These are phyloP conservation scores for Aegilops longissima DNA, from an alignment of 176 grass and related monocot genomes.

Conservation along the genomic window DNA sequence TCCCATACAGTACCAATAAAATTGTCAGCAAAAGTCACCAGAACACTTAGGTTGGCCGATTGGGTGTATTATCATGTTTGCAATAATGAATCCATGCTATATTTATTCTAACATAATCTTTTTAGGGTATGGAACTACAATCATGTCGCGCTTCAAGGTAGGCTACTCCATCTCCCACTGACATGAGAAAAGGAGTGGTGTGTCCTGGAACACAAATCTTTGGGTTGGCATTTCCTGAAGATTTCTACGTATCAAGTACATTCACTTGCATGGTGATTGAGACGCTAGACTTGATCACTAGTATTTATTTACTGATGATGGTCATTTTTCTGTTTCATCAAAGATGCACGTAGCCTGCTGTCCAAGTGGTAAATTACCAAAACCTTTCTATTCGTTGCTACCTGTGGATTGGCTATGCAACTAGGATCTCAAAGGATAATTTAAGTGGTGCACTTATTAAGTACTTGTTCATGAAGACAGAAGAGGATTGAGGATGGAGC, in stretches of 20 bases:
- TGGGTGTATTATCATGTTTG: not conserved
- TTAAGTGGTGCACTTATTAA: not conserved
- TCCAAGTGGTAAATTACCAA: not conserved
- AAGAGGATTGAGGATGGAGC: not conserved
- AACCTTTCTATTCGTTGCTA: not conserved
- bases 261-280: not conserved
- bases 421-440: not conserved
- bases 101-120: not conserved
- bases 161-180: not conserved
- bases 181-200: not conserved
- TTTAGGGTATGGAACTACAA: not conserved
- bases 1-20: not conserved
- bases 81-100: not conserved
- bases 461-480: not conserved
- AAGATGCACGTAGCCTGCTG: not conserved
- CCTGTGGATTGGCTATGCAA: not conserved
- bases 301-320: constrained; percentile 1
- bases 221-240: not conserved
- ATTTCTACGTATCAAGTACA: not conserved
- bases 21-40: not conserved
- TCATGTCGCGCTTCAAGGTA: not conserved
- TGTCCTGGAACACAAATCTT: not conserved
- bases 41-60: not conserved
- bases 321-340: not conserved
- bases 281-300: not conserved